Conservation (phyloP, 306 rosid genomes). For the Quercus alba region DNA sequence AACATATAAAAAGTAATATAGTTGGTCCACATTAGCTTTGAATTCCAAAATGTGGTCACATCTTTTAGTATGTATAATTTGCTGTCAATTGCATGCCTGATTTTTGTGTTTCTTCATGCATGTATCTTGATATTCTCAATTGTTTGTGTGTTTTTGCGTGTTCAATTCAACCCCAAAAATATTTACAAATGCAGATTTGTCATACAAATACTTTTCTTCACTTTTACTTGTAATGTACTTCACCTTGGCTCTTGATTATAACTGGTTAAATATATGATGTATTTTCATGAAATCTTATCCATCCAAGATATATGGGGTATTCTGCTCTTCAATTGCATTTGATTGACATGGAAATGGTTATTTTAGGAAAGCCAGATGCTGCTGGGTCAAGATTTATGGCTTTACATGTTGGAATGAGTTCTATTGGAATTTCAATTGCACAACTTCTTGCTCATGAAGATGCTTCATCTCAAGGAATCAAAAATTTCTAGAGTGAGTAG, state of each 20-base stretch:
- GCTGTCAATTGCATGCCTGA: neutral
- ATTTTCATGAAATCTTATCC: neutral
- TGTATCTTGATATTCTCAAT: neutral
- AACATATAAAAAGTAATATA: no score
- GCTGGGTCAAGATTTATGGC: slow-evolving; percentile 33
- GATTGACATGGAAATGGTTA: neutral
- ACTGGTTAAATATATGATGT: no score
- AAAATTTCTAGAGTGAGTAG: slow-evolving; percentile 52
- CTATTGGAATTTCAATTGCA: slow-evolving; percentile 55
- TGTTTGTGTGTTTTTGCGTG: neutral
- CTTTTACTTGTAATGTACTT: neutral
- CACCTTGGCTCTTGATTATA: neutral
- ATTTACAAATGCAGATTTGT: neutral
- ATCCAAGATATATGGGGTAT: neutral
- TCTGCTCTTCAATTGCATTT: neutral
- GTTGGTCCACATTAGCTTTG: no score
- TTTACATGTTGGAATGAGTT: slow-evolving; percentile 73
- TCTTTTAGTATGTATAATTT: no score
- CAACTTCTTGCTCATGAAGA: slow-evolving; percentile 46
- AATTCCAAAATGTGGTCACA: no score
- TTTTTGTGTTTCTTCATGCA: neutral
- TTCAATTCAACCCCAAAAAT: neutral
- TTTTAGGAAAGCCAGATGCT: slow-evolving; percentile 30
- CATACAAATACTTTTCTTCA: neutral
- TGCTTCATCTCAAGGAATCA: slow-evolving; percentile 49